Percentiles rank a stretch among this genome's conserved stretches.
phyloP scores from a whole-genome alignment of 768 basidiomycete species.

The Phlegmacium glaucopus region DNA sequence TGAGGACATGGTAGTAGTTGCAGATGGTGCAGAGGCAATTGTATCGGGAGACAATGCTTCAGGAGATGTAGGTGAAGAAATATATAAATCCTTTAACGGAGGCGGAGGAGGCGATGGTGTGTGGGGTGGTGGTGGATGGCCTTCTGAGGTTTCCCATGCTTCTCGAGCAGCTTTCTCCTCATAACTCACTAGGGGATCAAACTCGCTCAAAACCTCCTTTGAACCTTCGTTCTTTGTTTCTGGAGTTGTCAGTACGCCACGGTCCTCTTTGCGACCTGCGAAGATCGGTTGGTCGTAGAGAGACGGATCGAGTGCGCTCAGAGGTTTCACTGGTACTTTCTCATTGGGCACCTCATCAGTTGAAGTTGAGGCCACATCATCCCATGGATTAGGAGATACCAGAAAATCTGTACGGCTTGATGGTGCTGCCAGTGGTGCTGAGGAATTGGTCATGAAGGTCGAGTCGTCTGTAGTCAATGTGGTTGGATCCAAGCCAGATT shows the following conservation, averaged over 20 bases:
- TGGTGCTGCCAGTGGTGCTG: conserved; percentile 9
- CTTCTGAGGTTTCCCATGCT: conserved; percentile 63
- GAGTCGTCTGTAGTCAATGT: conserved; percentile 1
- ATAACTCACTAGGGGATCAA: conserved; percentile 61
- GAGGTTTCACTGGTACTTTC: conserved; percentile 16
- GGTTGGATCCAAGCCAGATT: conserved; percentile 4
- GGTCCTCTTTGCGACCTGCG: conserved; percentile 30
- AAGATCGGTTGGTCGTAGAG: conserved; percentile 38
- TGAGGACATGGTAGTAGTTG: conserved; percentile 28
- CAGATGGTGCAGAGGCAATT: conserved; percentile 16
- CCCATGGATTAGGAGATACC: conserved; percentile 39
- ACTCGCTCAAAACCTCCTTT: conserved; percentile 53
- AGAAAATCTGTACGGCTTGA: conserved; percentile 18
- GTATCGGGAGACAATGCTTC: conserved; percentile 11
- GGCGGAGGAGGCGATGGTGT: conserved; percentile 37
- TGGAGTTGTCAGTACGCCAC: conserved; percentile 12
- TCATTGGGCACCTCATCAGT: conserved; percentile 15
- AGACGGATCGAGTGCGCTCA: conserved; percentile 42
- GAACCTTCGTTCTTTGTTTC: conserved; percentile 22
- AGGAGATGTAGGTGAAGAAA: conserved; percentile 23
- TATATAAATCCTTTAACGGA: conserved; percentile 33
- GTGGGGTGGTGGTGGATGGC: conserved; percentile 46
- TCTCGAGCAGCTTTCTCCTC: conserved; percentile 59
- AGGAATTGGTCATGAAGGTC: neutral
- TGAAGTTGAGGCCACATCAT: conserved; percentile 21